Conservation (phyloP, 805 yeast genomes). For the Kurtzmaniella cleridarum region DNA sequence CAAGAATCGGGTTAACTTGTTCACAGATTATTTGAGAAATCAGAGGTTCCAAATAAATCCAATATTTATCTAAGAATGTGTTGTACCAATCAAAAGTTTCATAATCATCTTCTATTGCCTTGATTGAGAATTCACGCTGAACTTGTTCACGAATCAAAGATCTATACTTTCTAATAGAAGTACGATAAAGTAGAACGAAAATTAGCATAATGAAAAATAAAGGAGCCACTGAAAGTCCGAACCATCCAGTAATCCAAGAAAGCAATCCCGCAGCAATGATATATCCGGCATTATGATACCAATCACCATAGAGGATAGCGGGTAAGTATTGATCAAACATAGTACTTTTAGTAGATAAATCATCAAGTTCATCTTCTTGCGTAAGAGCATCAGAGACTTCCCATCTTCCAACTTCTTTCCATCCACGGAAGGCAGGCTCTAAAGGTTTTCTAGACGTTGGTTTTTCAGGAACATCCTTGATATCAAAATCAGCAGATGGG, state of each 20-base stretch:
- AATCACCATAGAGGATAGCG: slow-evolving; percentile 79
- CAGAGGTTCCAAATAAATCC: slow-evolving; percentile 89
- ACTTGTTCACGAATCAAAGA: slow-evolving; percentile 69
- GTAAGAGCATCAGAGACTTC: slow-evolving; percentile 61
- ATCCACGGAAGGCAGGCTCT: slow-evolving; percentile 74
- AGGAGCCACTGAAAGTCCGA: slow-evolving; percentile 73
- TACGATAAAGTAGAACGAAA: slow-evolving; percentile 69
- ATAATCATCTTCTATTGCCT: slow-evolving; percentile 77
- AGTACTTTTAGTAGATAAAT: slow-evolving; percentile 65
- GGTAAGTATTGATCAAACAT: slow-evolving; percentile 72
- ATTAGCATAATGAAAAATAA: slow-evolving; percentile 64
- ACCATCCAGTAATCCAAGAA: slow-evolving; percentile 77
- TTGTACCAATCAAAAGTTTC: slow-evolving; percentile 97
- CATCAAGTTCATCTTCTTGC: slow-evolving; percentile 66
- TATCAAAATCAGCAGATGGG: slow-evolving; percentile 36
- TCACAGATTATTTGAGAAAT: slow-evolving; percentile 80
- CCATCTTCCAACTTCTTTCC: slow-evolving; percentile 94
- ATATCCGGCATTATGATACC: slow-evolving; percentile 88
- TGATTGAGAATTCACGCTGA: slow-evolving; percentile 79
- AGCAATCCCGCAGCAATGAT: slow-evolving; percentile 61
- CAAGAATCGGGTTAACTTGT: slow-evolving; percentile 78
- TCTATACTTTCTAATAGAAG: slow-evolving; percentile 78
- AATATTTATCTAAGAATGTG: slow-evolving; percentile 80
- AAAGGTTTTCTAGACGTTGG: slow-evolving; percentile 47
- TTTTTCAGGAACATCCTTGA: slow-evolving; percentile 24